Conservation (phyloP, 495 filamentous ascomycete genomes). For the Jackrogersella multiformis region DNA sequence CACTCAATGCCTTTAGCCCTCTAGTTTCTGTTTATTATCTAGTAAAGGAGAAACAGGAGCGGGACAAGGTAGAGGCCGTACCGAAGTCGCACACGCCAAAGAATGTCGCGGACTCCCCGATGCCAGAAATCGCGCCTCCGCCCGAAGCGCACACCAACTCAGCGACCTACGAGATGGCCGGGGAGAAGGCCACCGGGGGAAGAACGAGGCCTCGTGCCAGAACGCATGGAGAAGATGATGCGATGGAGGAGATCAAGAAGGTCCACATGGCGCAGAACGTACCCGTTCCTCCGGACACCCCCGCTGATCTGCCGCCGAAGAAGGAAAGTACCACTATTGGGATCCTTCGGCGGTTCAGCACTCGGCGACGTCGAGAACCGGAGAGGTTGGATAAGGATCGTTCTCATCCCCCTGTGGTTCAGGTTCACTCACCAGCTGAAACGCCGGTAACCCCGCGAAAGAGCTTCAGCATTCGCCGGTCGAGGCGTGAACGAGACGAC, state of each 20-base stretch:
- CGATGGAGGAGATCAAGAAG: conserved; percentile 78
- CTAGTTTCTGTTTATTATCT: conserved; percentile 95
- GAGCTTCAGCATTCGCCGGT: conserved; percentile 82
- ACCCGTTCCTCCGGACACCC: conserved; percentile 58
- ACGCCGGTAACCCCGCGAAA: conserved; percentile 69
- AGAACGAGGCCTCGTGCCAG: conserved; percentile 84
- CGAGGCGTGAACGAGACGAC: conserved; percentile 64
- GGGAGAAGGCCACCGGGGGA: conserved; percentile 79
- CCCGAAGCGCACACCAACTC: conserved; percentile 93
- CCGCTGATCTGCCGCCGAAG: conserved; percentile 71
- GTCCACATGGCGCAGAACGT: conserved; percentile 63
- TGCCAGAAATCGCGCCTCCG: conserved; percentile 79
- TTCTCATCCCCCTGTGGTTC: conserved; percentile 73
- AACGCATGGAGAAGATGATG: conserved; percentile 96
- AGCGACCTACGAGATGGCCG: conserved; percentile 79
- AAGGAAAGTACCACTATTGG: conserved; percentile 90
- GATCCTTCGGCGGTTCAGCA: conserved; percentile 91
- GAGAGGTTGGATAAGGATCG: conserved; percentile 65
- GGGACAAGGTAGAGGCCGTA: conserved; percentile 71
- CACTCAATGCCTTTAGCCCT: conserved; percentile 92
- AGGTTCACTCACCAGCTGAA: conserved; percentile 77
- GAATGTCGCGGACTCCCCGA: conserved; percentile 46
- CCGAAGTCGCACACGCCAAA: conserved; percentile 70
- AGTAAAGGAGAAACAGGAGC: conserved; percentile 91
- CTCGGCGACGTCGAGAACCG: conserved; percentile 71